phyloP scores from a whole-genome alignment of 108 stramenopile species.

The Chaetoceros tenuissimus region DNA sequence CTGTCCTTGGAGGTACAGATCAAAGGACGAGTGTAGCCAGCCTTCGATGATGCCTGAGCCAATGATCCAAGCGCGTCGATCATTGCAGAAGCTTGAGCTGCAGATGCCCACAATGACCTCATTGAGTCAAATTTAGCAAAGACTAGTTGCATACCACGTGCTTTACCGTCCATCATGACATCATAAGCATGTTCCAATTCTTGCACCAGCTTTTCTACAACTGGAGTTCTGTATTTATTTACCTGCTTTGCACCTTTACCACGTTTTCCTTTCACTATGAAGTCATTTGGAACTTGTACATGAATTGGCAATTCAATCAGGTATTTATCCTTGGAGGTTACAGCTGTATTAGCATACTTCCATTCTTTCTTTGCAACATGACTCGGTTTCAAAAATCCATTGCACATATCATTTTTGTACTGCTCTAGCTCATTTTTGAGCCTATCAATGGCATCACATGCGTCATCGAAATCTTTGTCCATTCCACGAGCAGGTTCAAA shows the following conservation, averaged over 20 bases:
- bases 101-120: constrained; percentile 79
- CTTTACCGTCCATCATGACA: constrained; percentile 77
- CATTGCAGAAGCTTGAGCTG: constrained; percentile 78
- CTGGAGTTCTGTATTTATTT: constrained; percentile 82
- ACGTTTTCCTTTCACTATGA: constrained; percentile 79
- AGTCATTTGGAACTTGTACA: constrained; percentile 81
- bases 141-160: constrained; percentile 82
- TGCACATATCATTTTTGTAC: constrained; percentile 79
- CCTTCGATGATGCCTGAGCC: constrained; percentile 68
- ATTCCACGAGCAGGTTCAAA: constrained; percentile 87
- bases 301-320: constrained; percentile 77
- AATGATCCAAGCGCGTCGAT: constrained; percentile 93
- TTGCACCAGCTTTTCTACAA: constrained; percentile 63
- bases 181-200: constrained; percentile 78
- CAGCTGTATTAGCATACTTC: constrained; percentile 83
- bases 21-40: constrained; percentile 62
- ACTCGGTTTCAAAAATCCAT: constrained; percentile 28
- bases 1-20: constrained; percentile 49
- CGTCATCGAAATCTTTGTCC: constrained; percentile 87
- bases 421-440: constrained; percentile 66
- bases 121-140: constrained; percentile 92
- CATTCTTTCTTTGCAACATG: constrained; percentile 39
- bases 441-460: constrained; percentile 67
- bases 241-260: constrained; percentile 80
- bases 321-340: constrained; percentile 93